Evolutionary conservation across 23 red algal species (phyloP), one percentile per base, ranked within the genome.

Genomic region (Cyanidium caldarium): DNA sequence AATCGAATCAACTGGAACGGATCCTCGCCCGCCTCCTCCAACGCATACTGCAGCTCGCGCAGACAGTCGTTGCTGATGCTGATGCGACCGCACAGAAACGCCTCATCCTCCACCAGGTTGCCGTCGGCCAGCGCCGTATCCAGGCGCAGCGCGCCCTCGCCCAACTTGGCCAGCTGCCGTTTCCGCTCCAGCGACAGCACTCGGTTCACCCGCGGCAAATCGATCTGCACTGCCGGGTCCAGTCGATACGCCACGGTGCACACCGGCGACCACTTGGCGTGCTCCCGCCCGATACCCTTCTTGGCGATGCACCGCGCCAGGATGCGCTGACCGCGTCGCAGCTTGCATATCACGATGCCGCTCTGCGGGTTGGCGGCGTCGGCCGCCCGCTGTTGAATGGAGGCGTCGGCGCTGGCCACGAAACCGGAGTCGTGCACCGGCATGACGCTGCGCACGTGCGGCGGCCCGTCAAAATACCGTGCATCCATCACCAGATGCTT

Each of bases 251-350:
- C 72, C 0, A 83, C 84, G 26, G 92, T 88, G 38, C 77, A 73
- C 17, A 98, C 92, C 0, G 92, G 92, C 44, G 84, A 89, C 84
- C 83, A 98, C 42, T 98, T 98, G 13, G 92, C 92, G 43, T 98
- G 92, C 57, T 80, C 80, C 23, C 72, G 68, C 2, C 84, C 81
- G 45, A 85, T 88, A 31, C 86, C 82, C 41, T 88, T 88, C 16
- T 77, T 86, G 25, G 80, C 80, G 46, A 82, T 67, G 58, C 79
- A 65, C 33, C 87, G 83, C 25, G 88, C 65, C 41, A 88, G 68
- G n/a, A 98, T 85, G n/a, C 82, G 65, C 72, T 98, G 92, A 12
- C 79, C 83, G n/a, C 83, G 92, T 25, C 83, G 73, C 66, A 98
- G 68, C 68, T 98, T 88, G 13, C 65, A 72, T 15, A 98, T 66